Percentiles rank a stretch among this genome's conserved stretches.
These are phyloP conservation scores for Ambrosiella cleistominuta DNA, from an alignment of 2,329 filamentous ascomycete genomes.

Conservation along the genomic window DNA sequence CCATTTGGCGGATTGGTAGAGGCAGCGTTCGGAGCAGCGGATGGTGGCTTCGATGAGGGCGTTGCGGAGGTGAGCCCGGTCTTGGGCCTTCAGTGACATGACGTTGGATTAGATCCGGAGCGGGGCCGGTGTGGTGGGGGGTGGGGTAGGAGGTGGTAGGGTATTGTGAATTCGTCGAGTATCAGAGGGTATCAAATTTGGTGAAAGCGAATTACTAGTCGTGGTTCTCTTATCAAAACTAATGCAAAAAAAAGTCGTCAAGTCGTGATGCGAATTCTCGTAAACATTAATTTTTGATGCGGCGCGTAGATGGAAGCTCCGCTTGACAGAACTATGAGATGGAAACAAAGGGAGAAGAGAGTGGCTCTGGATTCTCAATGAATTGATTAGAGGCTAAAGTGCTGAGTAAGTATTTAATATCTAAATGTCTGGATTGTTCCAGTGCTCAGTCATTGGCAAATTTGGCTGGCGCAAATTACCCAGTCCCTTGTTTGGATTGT, in stretches of 20 bases:
- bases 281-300: not conserved
- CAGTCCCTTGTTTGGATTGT: too few relatives aligned
- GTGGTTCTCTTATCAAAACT: not conserved
- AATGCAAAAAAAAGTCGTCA: not conserved
- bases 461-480: too few relatives aligned
- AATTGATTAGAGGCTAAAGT: too few relatives aligned
- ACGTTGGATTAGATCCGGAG: not conserved
- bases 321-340: too few relatives aligned
- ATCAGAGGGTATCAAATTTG: not conserved
- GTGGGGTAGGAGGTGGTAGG: not conserved
- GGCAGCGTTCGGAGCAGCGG: slow-evolving; percentile 82
- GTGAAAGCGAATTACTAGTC: too few relatives aligned
- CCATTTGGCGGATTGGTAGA: slow-evolving; percentile 97
- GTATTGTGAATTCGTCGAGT: not conserved
- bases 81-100: slow-evolving; percentile 11
- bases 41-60: slow-evolving; percentile 72
- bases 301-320: not conserved
- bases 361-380: too few relatives aligned
- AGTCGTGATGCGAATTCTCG: not conserved
- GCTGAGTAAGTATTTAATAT: too few relatives aligned
- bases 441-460: too few relatives aligned
- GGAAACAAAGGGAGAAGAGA: too few relatives aligned
- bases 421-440: too few relatives aligned
- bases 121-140: not conserved
- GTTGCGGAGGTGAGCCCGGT: slow-evolving; percentile 26